phyloP scores from a whole-genome alignment of 164 flowering plant species.

The Nymphaea colorata region DNA sequence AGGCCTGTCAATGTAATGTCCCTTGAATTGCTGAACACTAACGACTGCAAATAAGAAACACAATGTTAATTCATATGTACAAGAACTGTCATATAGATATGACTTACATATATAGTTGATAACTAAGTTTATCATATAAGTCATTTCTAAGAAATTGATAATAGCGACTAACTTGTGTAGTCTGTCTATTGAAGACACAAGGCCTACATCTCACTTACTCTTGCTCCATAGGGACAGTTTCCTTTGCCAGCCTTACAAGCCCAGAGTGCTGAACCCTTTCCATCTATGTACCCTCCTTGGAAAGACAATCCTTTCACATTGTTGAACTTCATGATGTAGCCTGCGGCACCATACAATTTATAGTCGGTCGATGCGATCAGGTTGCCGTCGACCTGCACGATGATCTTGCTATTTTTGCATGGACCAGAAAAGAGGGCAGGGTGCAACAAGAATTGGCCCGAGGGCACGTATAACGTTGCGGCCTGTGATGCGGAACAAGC shows the following conservation, averaged over 20 bases:
- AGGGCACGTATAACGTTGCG: conserved; percentile 12
- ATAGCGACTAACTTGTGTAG: too few relatives aligned
- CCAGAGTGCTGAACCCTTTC: background rate
- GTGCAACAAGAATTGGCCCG: conserved; percentile 15
- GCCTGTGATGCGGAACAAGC: conserved; percentile 17
- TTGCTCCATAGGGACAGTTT: background rate
- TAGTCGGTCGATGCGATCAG: background rate
- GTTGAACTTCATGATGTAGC: background rate
- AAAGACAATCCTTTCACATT: background rate
- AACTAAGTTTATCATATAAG: too few relatives aligned
- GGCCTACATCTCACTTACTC: background rate
- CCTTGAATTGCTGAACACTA: too few relatives aligned
- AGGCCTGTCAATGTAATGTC: background rate
- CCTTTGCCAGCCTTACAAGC: background rate
- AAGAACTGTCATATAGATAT: too few relatives aligned
- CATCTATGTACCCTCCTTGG: background rate
- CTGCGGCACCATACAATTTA: background rate
- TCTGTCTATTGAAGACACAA: background rate
- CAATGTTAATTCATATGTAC: too few relatives aligned
- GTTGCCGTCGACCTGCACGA: conserved; percentile 5
- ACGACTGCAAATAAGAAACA: too few relatives aligned
- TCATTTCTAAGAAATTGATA: too few relatives aligned
- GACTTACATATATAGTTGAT: too few relatives aligned
- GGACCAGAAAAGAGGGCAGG: conserved; percentile 16
- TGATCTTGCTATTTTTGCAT: conserved; percentile 10